Conservation (phyloP, 495 filamentous ascomycete species). For the Xylaria sp. region DNA sequence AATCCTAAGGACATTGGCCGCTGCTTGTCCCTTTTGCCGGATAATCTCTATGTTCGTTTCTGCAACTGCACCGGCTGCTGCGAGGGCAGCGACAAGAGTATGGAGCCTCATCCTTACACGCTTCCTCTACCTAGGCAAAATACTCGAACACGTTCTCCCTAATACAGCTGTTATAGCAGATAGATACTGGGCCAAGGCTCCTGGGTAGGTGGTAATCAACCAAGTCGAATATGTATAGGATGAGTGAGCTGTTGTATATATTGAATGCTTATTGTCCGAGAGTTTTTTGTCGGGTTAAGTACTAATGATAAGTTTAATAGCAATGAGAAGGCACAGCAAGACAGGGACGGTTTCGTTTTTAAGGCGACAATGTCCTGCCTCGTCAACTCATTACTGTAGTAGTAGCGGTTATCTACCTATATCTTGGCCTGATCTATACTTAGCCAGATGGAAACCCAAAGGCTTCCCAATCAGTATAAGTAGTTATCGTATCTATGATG, state of each 20-base stretch:
- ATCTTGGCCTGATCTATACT: not conserved
- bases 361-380: not conserved
- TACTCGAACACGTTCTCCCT: not conserved
- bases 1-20: not conserved
- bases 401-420: not conserved
- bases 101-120: not conserved
- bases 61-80: conserved; percentile 6
- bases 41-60: not conserved
- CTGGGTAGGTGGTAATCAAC: not conserved
- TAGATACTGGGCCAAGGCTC: not conserved
- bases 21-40: not conserved
- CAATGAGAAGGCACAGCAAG: not conserved
- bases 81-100: not conserved
- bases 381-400: not conserved
- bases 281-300: not conserved
- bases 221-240: not conserved
- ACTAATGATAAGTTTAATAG: not conserved
- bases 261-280: not conserved
- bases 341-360: not conserved
- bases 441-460: no score
- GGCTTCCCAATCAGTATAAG: no score
- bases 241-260: not conserved
- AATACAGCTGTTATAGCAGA: not conserved
- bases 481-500: not conserved
- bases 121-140: not conserved